A percentile compares a stretch with the other conserved stretches of the same genome.
phyloP scores from a whole-genome alignment of 108 stramenopile species.

The Nitzschia sp. region DNA sequence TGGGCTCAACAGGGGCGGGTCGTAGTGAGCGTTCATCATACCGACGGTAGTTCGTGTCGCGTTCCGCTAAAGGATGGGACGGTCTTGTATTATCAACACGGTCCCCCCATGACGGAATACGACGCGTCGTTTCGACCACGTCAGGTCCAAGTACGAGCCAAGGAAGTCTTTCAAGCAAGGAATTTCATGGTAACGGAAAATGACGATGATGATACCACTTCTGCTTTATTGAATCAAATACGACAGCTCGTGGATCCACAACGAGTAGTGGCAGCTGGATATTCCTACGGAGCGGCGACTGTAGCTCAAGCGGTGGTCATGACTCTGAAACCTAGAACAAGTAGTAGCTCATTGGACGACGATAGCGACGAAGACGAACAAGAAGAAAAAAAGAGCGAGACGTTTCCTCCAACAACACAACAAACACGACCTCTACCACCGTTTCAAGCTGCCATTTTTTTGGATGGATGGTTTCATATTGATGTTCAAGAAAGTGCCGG shows the following conservation, averaged over 20 bases:
- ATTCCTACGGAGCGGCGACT: conserved; percentile 59
- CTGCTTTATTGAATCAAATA: conserved; percentile 12
- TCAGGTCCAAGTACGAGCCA: conserved; percentile 42
- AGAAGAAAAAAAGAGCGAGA: too few relatives aligned
- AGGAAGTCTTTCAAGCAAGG: conserved; percentile 37
- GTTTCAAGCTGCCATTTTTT: conserved; percentile 44
- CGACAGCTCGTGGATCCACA: conserved; percentile 25
- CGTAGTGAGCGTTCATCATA: conserved; percentile 55
- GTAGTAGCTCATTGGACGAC: too few relatives aligned
- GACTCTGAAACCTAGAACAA: background rate
- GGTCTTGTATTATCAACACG: conserved; percentile 44
- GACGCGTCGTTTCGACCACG: conserved; percentile 44
- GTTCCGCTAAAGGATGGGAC: conserved; percentile 43
- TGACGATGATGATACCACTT: background rate
- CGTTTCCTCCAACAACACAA: too few relatives aligned
- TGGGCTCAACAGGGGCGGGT: conserved; percentile 59
- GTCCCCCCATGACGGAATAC: conserved; percentile 40
- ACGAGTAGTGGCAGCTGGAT: conserved; percentile 51
- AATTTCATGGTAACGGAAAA: conserved; percentile 25
- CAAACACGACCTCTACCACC: background rate
- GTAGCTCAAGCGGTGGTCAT: conserved; percentile 35
- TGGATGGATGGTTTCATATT: conserved; percentile 66
- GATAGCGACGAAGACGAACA: conserved; percentile 15
- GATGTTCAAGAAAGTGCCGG: conserved; percentile 33
- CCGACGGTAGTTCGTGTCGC: conserved; percentile 55